These are phyloP conservation scores for Boletus pseudo-olivaceus DNA, from an alignment of 768 basidiomycete genomes.

Conservation along the genomic window DNA sequence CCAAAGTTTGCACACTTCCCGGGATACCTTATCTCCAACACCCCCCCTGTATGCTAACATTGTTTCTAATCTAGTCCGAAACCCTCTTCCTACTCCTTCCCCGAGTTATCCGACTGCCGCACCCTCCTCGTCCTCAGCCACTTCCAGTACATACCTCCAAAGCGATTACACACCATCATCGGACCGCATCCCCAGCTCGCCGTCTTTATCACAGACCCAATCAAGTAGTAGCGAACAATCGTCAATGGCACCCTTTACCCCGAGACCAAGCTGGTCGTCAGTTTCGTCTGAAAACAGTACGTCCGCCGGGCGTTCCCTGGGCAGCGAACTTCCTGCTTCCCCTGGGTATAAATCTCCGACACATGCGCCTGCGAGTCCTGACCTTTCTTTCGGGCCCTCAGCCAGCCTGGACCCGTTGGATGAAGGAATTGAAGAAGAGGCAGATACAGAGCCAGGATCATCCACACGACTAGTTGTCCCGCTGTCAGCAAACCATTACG, in stretches of 20 bases:
- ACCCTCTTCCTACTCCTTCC: conserved; percentile 9
- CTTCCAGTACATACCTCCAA: conserved; percentile 5
- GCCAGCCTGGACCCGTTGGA: conserved; percentile 12
- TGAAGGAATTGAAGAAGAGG: conserved; percentile 19
- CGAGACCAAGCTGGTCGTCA: conserved; percentile 24
- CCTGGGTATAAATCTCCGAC: conserved; percentile 19
- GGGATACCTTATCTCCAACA: conserved; percentile 8
- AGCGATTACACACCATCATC: conserved; percentile 12
- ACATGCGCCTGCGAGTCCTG: conserved; percentile 22
- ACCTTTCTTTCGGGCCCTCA: conserved; percentile 16
- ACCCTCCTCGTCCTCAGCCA: conserved; percentile 4
- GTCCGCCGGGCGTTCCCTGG: conserved; percentile 10
- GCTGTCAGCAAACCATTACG: conserved; percentile 39
- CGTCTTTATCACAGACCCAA: conserved; percentile 14
- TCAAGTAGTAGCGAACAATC: conserved; percentile 16
- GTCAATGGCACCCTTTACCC: conserved; percentile 9
- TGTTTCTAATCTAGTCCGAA: conserved; percentile 21
- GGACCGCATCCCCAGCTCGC: conserved; percentile 12
- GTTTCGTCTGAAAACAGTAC: conserved; percentile 24
- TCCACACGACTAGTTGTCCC: conserved; percentile 13
- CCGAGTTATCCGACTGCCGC: conserved; percentile 5
- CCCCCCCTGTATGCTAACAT: conserved; percentile 26
- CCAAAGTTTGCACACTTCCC: not conserved
- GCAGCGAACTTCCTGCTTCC: conserved; percentile 12
- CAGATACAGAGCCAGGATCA: conserved; percentile 7